Base-by-base conservation (phyloP, 2,329 filamentous ascomycete species). In the Colletotrichum musicola region DNA sequence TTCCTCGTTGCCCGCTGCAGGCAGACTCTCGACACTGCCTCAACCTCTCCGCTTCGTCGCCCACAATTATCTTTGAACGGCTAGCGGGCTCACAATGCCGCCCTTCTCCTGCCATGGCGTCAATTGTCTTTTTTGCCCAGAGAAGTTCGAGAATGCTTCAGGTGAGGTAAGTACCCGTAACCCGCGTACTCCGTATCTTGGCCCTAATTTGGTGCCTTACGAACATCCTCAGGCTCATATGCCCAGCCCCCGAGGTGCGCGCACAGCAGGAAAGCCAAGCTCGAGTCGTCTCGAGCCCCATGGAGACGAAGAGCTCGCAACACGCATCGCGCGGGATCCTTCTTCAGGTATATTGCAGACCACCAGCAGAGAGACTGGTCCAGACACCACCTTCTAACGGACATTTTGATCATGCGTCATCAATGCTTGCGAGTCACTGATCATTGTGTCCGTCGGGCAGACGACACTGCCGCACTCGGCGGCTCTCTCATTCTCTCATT, bases 401-500 rank as follows among this genome's bases (percentile, higher is more conserved):
- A n/a, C 16, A 42, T 42, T 42, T 42, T 42, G 10, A 44, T 20
- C 7, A 18, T 55, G 16, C 18, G 46, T 56, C 44, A 40, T 38
- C 27, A 25, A 44, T 18, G 22, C 40, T 25, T 46, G 53, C 35
- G 51, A 50, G 50, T 27, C 58, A 38, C 16, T 16, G n/a, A 18
- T 10, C 27, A 40, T 54, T 40, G 60, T 20, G n/a, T 25, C 22
- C 27, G 54, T 54, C 54, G 60, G 53, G 64, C 54, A 54, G 42
- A 58, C 30, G 18, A 30, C 61, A 64, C 53, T 53, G 64, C 64
- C 64, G 46, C 64, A 54, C 64, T 64, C 47, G 46, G 64, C 53
- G 35, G 40, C n/a, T 38, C 6, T 14, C 53, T 42, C 7, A 27
- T 47, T 25, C 6, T 14, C 53, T 42, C 10, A 27, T 47, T 54